Base-by-base conservation (phyloP, 2,329 filamentous ascomycete genomes). In the Aspergillus carbonarius region DNA sequence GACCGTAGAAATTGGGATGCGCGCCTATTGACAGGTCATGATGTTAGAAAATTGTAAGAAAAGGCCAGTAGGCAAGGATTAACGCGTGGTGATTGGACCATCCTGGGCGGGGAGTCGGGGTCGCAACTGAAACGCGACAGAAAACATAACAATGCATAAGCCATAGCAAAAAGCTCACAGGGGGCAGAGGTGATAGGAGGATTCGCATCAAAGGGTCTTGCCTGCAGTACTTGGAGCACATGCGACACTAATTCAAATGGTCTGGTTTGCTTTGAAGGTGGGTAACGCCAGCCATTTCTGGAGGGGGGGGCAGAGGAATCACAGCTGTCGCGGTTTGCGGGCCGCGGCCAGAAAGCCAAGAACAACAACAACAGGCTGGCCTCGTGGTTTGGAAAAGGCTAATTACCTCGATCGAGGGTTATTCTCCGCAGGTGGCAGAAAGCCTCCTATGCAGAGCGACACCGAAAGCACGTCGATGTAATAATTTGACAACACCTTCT, bases 1-100 rank as follows among this genome's bases (percentile, higher is more conserved):
- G 39, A 57, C 54, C 56, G 54, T 54, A 34, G 20, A 20, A 54
- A 51, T 54, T 40, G 54, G 9, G 47, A 42, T 57, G 51, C 56
- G 55, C 51, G 53, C 46, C 59, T 63, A 52, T 34, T 54, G 39
- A 48, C 44, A 60, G 49, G 37, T 46, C 48, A 53, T 32, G 52
- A 55, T 51, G 57, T 66, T 58, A 63, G 62, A 62, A 58, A 55
- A 34, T 27, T 48, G 51, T 55, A 48, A 40, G 44, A 37, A 18
- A 53, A 62, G 46, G 32, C 37, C 25, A 58, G 53, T 61, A 63
- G 59, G 61, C 44, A 59, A 32, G 59, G 58, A 25, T 61, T 60
- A 64, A 68, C 66, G 66, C 66, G 66, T 68, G 61, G 34, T 66
- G 65, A 67, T 67, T 67, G 66, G 66, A 49, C 48, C 56, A 54